Evolutionary conservation across 495 filamentous ascomycete genomes (phyloP), one percentile per base, ranked within the genome.

Genomic region (Pseudevernia furfuracea): DNA sequence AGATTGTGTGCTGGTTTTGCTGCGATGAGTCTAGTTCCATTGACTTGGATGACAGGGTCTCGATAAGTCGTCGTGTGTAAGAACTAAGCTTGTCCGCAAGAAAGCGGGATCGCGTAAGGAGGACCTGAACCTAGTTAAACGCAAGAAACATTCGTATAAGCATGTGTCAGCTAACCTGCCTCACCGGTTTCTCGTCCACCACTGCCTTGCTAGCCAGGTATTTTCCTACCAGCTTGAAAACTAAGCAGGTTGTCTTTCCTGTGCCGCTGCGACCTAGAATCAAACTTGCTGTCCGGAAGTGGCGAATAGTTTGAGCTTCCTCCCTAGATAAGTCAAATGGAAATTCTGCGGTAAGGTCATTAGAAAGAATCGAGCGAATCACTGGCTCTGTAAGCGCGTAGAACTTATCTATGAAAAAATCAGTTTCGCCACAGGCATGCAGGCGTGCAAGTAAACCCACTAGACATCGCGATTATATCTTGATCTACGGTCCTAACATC

Each of bases 201-300:
- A 39, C 11, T 11, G 57, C 39, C 46, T 59, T 64, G 23, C 66
- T 61, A 23, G 68, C 66, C 21, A 69, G 25, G 25, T 73, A 73
- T 52, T 73, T 74, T 12, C 64, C 67, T 14, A 75, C 48, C 14
- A 80, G 59, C 48, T 80, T 79, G 46, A 73, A 79, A 9, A 78
- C 58, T 1, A 80, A 58, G 37, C 78, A 80, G 0, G 76, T 78
- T 0, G 78, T 80, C 62, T 80, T 80, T 0, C 78, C 78, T 0
- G 78, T 80, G 8, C 78, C 78, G 44, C 78, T 79, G 53, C 78
- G 67, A 15, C 78, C 78, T 37, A 80, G 43, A 10, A 80, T 79
- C 36, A 80, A 63, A 53, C 64, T 74, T 0, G 76, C 63, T 36
- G 68, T 71, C 14, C 68, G 48, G 44, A 71, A 62, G 43, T 80